Conservation (phyloP, 768 basidiomycete genomes). For the Ramaria rubella region DNA sequence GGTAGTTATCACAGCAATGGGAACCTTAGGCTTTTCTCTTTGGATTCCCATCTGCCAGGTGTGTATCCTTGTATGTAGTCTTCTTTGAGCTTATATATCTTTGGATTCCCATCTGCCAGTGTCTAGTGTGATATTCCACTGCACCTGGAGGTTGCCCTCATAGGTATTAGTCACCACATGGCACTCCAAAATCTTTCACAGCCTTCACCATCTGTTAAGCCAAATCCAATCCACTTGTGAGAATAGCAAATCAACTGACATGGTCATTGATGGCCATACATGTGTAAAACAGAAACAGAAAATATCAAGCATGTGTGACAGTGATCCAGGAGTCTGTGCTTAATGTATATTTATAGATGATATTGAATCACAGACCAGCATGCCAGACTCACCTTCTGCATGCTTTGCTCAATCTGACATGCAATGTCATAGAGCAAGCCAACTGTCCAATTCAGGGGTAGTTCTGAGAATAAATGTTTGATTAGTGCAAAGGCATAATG, state of each 20-base stretch:
- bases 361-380: neutral
- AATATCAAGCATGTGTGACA: constrained; percentile 22
- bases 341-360: neutral
- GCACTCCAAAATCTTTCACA: constrained; percentile 13
- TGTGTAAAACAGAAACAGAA: constrained; percentile 33
- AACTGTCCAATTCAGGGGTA: constrained; percentile 23
- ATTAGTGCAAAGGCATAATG: constrained; percentile 10
- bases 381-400: constrained; percentile 11
- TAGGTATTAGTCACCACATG: neutral
- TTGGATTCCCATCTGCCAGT: no score
- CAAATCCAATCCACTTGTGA: constrained; percentile 22
- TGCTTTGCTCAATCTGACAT: constrained; percentile 28
- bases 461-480: neutral
- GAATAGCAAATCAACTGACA: constrained; percentile 32
- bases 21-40: no score
- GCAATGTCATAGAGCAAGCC: constrained; percentile 29
- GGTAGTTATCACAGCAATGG: no score
- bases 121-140: no score
- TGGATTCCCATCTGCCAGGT: no score
- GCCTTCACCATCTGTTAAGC: constrained; percentile 16
- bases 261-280: constrained; percentile 33
- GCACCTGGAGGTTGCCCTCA: no score
- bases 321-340: neutral
- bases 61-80: no score
- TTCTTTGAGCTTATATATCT: no score